phyloP scores from a whole-genome alignment of 805 yeast species.

The Yarrowia sp. region DNA sequence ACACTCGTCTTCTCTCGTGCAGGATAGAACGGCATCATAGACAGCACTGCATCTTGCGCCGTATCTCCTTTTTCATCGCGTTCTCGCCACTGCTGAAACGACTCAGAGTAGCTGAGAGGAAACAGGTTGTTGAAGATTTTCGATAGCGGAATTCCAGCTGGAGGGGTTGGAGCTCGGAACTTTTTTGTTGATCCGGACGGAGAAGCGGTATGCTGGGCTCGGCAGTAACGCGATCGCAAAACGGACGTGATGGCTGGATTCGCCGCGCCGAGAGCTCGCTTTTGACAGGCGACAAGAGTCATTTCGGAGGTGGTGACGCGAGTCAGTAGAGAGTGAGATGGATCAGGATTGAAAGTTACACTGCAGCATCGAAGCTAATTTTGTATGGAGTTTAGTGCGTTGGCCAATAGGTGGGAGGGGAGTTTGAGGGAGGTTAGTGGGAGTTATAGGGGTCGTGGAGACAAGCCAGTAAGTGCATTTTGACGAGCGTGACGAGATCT shows the following conservation, averaged over 20 bases:
- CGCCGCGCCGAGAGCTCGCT: conserved; percentile 8
- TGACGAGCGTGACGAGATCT: no score
- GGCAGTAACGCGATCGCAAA: neutral
- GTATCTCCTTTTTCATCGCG: conserved; percentile 38
- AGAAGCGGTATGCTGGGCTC: conserved; percentile 15
- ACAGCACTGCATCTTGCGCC: conserved; percentile 53
- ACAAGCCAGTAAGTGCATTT: no score
- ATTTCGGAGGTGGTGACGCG: neutral
- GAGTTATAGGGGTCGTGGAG: no score
- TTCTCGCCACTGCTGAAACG: conserved; percentile 47
- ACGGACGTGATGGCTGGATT: neutral
- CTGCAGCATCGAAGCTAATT: neutral
- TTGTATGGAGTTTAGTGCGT: neutral
- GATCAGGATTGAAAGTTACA: neutral
- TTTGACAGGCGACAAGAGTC: conserved; percentile 2
- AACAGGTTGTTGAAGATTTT: conserved; percentile 36
- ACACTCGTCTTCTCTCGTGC: neutral
- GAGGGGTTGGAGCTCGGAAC: conserved; percentile 38
- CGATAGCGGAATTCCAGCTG: conserved; percentile 39
- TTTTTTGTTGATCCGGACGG: neutral
- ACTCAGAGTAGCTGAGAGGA: conserved; percentile 42
- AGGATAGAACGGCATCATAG: conserved; percentile 52
- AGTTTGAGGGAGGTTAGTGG: no score
- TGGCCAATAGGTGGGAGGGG: no score
- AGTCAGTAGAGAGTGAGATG: neutral